Evolutionary conservation across 139 green algal species (phyloP).

Genomic region (Chlamydomonas urium): DNA sequence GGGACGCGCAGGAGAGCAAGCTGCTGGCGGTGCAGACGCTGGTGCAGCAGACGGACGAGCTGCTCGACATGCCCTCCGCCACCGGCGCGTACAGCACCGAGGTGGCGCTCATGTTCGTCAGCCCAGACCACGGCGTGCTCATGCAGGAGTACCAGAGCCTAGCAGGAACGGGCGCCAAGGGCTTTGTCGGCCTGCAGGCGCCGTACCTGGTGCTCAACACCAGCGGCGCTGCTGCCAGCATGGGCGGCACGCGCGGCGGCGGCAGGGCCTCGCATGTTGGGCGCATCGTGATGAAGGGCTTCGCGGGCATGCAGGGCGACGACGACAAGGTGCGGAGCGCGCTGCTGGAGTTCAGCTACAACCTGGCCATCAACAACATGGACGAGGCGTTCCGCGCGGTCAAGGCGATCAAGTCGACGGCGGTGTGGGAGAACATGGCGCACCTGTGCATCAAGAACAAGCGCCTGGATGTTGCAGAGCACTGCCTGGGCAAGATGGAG

Average conservation of each 20-base stretch:
- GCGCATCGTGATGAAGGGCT: constrained; percentile 33
- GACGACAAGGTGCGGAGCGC: constrained; percentile 26
- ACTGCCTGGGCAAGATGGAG: constrained; percentile 66
- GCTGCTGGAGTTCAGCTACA: constrained; percentile 69
- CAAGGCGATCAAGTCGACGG: constrained; percentile 50
- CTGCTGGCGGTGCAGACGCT: constrained; percentile 52
- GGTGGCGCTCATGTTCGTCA: constrained; percentile 55
- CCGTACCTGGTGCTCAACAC: constrained; percentile 44
- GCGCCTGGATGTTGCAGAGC: constrained; percentile 68
- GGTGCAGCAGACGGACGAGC: constrained; percentile 15
- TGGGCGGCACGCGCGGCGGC: too few species aligned
- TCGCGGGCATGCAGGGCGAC: constrained; percentile 37
- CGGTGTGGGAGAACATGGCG: constrained; percentile 70
- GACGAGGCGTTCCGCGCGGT: constrained; percentile 68
- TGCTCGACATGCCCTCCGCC: constrained; percentile 3
- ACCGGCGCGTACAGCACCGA: constrained; percentile 10
- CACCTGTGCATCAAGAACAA: constrained; percentile 70
- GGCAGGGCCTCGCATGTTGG: too few species aligned
- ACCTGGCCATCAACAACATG: constrained; percentile 61
- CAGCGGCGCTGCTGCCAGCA: too few species aligned
- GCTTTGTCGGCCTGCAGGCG: constrained; percentile 20
- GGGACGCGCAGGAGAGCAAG: constrained; percentile 51
- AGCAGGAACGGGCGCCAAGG: not conserved
- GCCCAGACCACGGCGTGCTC: constrained; percentile 43
- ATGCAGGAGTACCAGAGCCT: constrained; percentile 55